Base-by-base conservation (phyloP, 2,329 filamentous ascomycete genomes). In the Fusarium buxicola region DNA sequence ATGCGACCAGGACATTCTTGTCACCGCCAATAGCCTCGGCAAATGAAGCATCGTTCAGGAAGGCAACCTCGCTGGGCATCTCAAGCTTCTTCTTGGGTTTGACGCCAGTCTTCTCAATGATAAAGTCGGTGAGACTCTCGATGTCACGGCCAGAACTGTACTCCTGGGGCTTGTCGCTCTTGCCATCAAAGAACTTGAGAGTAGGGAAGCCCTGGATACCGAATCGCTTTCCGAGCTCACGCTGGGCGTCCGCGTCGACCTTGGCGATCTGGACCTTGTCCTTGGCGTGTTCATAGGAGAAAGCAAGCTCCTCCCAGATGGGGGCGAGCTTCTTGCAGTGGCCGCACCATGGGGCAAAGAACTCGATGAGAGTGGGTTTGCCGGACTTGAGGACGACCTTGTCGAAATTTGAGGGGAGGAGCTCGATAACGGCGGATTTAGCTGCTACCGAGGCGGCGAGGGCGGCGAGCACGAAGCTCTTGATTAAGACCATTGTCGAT, bases 301-400 rank as follows among this genome's bases (percentile, higher is more conserved):
- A 77, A 41, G 88, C 95, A 38, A 99, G 88, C 75, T 99, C 92
- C 77, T 99, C 95, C 79, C 96, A 99, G 58, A 96, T 83, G 45
- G 95, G 96, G 13, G 95, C 95, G 30, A 99, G 90, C 74, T 82
- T 96, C 86, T 98, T 98, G 92, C 95, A 99, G 85, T 99, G 95
- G 28, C 95, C 96, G 75, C 95, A 99, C 95, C 95, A 99, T 21
- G 94, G 94, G 30, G 95, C 95, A 75, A 96, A 98, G 86, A 99
- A 99, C 78, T 98, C 94, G 71, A 98, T 93, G 24, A 99, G 89
- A 0, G 95, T 94, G 38, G 95, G 94, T 83, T 96, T 98, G 78
- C 93, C 93, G 40, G 92, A 94, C 76, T 96, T 88, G 59, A 97
- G 84, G 65, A 97, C 92, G 52, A 97, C 84, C 43, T 89, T 81